A percentile compares a stretch with the other conserved stretches of the same genome.
Conservation (phyloP, 2,329 filamentous ascomycete species). For the Fusarium algeriense region DNA sequence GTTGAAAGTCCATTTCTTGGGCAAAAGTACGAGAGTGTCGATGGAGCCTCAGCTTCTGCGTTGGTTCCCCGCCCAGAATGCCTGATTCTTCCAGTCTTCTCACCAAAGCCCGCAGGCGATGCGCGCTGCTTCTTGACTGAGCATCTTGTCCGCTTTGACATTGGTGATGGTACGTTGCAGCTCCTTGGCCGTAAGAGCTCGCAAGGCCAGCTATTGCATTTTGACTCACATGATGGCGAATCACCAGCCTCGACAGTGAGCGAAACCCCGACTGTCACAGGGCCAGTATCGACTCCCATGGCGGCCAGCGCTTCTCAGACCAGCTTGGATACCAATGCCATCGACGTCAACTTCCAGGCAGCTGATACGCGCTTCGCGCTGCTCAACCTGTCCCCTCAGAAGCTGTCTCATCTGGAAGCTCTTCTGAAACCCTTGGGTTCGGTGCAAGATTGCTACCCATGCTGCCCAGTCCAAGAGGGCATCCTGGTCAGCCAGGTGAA, state of each 20-base stretch:
- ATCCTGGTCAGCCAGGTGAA: conserved; percentile 23
- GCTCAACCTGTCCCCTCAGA: neutral
- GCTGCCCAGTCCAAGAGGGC: conserved; percentile 23
- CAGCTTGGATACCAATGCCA: neutral
- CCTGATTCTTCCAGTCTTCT: neutral
- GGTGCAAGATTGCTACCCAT: conserved; percentile 17
- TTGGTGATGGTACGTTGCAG: neutral
- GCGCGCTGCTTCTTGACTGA: neutral
- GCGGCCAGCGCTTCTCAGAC: neutral
- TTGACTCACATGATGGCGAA: neutral
- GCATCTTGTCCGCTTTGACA: neutral
- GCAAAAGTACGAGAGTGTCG: neutral
- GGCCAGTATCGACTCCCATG: neutral
- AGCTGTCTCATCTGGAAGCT: neutral
- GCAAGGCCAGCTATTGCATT: neutral
- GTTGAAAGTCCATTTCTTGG: conserved; percentile 12
- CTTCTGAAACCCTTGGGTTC: neutral
- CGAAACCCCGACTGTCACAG: neutral
- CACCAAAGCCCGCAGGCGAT: neutral
- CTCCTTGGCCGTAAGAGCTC: neutral
- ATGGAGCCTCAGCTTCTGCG: neutral
- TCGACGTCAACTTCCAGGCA: neutral
- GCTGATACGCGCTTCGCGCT: neutral
- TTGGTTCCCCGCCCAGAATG: neutral
- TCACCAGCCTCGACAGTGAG: neutral